Base-by-base conservation (phyloP, 331 rosid genomes). In the Quercus tomentella region DNA sequence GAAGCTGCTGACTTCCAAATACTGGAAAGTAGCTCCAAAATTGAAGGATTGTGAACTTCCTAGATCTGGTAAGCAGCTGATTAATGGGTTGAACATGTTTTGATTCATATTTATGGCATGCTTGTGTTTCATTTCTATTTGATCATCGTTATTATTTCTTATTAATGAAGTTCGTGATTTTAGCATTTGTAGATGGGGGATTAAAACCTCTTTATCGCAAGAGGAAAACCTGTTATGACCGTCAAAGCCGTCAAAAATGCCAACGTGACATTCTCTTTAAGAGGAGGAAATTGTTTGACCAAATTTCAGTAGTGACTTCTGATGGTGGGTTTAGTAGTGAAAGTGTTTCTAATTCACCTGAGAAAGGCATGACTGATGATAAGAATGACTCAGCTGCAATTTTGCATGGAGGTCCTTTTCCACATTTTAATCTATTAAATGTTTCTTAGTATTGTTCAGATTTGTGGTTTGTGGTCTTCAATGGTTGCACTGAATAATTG, bases 21-120 rank as follows among this genome's bases (percentile, higher is more conserved):
- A 84, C 82, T 93, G 99, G 99, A 95, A 90, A 82, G 86, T 9
- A 66, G 94, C 91, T 83, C 98, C 98, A 22, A 95, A 89, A 70
- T 83, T 90, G 87, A 93, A 88, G 91, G 97, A 95, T 67, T 93
- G 55, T 73, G 94, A 90, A 76, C 79, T 70, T 77, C 75, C 84
- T 71, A 87, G 91, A 90, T 85, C 84, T 79, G 99, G 97, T 95
- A 86, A 80, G 84, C 69, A 62, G 76, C 56, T 67, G 22, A 43
- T 79, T 58, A 49, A 21, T 74, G 72, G n/a, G 67, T 75, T 71
- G 73, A 35, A 58, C 66, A 57, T 28, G 56, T 43, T 67, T 65
- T 72, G n/a, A 56, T 35, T 70, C 15, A 25, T 58, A 22, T 65
- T 76, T 21, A 23, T 30, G 10, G 17, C 22, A 58, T 12, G 26